These are phyloP conservation scores for Aspergillus clavatus DNA, from an alignment of 2,329 filamentous ascomycete species.

Conservation along the genomic window DNA sequence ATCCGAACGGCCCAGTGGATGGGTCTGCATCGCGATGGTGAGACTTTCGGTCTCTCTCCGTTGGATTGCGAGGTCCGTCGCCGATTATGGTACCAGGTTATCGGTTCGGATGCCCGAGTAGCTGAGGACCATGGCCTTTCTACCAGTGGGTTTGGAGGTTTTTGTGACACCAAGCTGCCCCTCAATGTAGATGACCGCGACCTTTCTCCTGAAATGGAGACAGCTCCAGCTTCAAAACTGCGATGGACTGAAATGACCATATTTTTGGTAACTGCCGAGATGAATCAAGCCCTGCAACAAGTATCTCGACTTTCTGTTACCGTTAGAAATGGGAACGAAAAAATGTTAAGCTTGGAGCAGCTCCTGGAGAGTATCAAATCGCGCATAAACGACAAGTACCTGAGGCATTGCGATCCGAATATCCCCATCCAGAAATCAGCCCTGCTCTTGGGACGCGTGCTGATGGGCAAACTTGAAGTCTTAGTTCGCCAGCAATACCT, in stretches of 20 bases:
- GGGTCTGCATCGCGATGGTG: conserved; percentile 49
- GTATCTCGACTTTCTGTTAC: conserved; percentile 27
- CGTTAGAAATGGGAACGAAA: no score
- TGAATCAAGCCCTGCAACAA: conserved; percentile 38
- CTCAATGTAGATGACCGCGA: conserved; percentile 53
- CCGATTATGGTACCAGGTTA: conserved; percentile 53
- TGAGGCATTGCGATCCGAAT: conserved; percentile 50
- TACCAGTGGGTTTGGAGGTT: conserved; percentile 41
- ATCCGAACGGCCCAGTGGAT: conserved; percentile 50
- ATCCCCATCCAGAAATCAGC: conserved; percentile 43
- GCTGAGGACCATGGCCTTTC: conserved; percentile 57
- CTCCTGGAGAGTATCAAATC: conserved; percentile 43
- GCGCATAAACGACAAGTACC: conserved; percentile 46
- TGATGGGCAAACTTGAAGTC: conserved; percentile 35
- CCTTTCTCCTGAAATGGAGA: conserved; percentile 46
- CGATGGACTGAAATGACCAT: conserved; percentile 58
- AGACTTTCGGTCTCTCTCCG: conserved; percentile 46
- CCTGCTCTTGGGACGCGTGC: conserved; percentile 22
- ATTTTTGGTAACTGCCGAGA: conserved; percentile 50
- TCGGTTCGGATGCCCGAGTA: conserved; percentile 40
- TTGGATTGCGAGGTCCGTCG: conserved; percentile 53
- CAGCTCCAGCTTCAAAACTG: conserved; percentile 44
- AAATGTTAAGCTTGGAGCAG: conserved; percentile 29
- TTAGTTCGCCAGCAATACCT: conserved; percentile 23
- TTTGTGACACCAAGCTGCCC: conserved; percentile 38